A percentile compares a stretch with the other conserved stretches of the same genome.
Evolutionary conservation across 2,329 filamentous ascomycete species (phyloP).

Genomic region (Amylocarpus encephaloides): DNA sequence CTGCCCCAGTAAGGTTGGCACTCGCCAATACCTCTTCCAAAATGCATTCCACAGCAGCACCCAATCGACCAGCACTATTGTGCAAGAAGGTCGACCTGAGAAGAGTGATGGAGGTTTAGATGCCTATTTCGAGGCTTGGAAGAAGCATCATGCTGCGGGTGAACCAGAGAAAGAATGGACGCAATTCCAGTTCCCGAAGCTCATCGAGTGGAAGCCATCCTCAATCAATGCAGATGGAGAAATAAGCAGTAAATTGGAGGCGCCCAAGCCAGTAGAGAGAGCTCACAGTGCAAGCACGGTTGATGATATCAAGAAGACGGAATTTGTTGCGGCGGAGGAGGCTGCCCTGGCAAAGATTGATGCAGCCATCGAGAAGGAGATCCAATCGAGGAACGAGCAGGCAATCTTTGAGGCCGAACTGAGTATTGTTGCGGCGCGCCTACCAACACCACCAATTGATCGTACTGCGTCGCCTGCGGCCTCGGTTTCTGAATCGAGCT

Average conservation of each 20-base stretch:
- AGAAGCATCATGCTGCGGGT: conserved; percentile 64
- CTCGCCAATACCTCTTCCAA: conserved; percentile 59
- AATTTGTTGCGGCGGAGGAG: conserved; percentile 40
- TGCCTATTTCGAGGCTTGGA: conserved; percentile 87
- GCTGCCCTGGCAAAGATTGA: conserved; percentile 74
- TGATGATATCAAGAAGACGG: conserved; percentile 28
- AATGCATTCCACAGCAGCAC: conserved; percentile 62
- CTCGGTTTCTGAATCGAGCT: conserved; percentile 33
- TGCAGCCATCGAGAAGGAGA: conserved; percentile 75
- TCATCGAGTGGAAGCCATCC: conserved; percentile 80
- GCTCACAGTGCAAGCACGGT: conserved; percentile 27
- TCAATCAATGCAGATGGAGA: conserved; percentile 24
- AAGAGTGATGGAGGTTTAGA: conserved; percentile 62
- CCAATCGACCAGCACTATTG: conserved; percentile 36
- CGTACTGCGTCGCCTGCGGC: conserved; percentile 23
- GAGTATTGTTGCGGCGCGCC: conserved; percentile 28
- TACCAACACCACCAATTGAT: conserved; percentile 25
- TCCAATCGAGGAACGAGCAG: conserved; percentile 43
- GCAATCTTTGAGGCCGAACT: conserved; percentile 33
- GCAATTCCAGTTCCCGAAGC: conserved; percentile 82
- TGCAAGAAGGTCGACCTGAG: conserved; percentile 52
- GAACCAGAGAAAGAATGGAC: conserved; percentile 77
- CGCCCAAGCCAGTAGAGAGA: conserved; percentile 21
- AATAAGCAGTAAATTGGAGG: conserved; percentile 14
- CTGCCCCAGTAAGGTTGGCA: conserved; percentile 41